Conservation (phyloP, 202 grass and related monocot species). For the Schoenoplectus tabernaemontani region DNA sequence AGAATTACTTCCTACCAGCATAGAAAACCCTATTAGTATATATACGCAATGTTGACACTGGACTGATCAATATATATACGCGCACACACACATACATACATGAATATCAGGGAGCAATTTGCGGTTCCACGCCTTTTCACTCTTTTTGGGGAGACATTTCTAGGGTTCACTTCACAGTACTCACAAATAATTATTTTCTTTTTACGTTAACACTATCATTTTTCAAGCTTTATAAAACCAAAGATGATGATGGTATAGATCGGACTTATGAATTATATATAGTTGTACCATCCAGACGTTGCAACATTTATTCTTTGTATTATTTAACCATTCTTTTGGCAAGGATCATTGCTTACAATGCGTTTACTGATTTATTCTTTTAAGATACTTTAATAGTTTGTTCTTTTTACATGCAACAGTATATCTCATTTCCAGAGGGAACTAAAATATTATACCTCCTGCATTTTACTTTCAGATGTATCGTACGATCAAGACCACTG, state of each 20-base stretch:
- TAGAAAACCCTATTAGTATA: not conserved
- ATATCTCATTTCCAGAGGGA: not conserved
- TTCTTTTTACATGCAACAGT: not conserved
- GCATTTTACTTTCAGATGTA: constrained; percentile 62
- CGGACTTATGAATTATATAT: too few species aligned
- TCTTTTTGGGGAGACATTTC: too few species aligned
- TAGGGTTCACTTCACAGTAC: too few species aligned
- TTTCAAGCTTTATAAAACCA: too few species aligned
- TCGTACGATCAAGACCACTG: constrained; percentile 79
- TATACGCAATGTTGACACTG: too few species aligned
- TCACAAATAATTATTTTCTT: too few species aligned
- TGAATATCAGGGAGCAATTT: not conserved
- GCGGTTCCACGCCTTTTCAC: not conserved
- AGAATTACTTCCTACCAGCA: not conserved
- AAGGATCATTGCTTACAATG: not conserved
- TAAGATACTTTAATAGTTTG: not conserved
- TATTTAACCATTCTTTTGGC: not conserved
- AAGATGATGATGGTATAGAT: too few species aligned
- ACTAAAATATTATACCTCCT: not conserved
- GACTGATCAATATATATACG: too few species aligned
- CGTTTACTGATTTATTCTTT: not conserved
- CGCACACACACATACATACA: too few species aligned
- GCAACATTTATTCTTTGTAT: not conserved
- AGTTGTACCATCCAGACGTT: too few species aligned
- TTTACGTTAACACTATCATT: too few species aligned